Conservation (phyloP, 805 yeast species). For the Candida manassasensis region DNA sequence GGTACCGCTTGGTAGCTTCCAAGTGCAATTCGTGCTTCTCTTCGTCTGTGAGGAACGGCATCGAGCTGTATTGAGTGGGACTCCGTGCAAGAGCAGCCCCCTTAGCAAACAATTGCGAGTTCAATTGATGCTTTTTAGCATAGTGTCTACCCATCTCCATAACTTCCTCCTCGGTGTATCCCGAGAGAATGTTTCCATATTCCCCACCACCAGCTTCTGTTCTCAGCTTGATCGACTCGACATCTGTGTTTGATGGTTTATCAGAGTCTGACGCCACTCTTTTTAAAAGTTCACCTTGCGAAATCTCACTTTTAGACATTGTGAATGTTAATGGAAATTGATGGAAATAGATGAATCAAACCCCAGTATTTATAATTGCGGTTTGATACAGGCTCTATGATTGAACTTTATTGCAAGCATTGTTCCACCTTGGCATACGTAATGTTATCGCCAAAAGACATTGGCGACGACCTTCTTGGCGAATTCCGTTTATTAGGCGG, state of each 20-base stretch:
- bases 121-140: constrained; percentile 52
- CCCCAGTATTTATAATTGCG: no score
- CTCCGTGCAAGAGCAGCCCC: constrained; percentile 58
- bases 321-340: no score
- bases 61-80: constrained; percentile 52
- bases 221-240: constrained; percentile 11
- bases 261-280: neutral
- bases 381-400: no score
- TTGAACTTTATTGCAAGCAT: no score
- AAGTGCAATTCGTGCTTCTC: constrained; percentile 47
- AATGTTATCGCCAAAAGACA: no score
- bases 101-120: constrained; percentile 53
- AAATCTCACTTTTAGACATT: no score
- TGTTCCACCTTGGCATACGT: no score
- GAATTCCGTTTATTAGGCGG: no score
- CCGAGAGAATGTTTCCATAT: constrained; percentile 45
- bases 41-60: constrained; percentile 43
- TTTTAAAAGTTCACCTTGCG: neutral
- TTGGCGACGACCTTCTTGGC: no score
- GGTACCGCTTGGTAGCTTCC: constrained; percentile 41
- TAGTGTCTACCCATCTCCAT: constrained; percentile 68
- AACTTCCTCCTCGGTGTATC: constrained; percentile 58
- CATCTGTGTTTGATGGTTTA: neutral
- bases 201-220: constrained; percentile 20
- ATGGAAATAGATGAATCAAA: no score